phyloP scores from a whole-genome alignment of 345 rosid species.

The Melaleuca alternifolia region DNA sequence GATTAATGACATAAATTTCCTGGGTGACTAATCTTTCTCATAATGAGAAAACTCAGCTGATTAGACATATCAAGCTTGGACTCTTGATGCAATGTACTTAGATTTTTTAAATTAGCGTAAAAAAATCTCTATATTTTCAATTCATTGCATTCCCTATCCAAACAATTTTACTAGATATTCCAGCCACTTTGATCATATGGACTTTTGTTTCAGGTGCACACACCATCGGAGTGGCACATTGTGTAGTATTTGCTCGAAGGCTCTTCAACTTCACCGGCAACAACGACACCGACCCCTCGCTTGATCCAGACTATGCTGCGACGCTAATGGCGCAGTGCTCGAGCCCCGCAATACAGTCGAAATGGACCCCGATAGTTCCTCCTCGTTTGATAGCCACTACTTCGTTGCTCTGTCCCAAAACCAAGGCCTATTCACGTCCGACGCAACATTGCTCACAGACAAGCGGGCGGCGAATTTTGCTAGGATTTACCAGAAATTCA shows the following conservation, averaged over 20 bases:
- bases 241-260: slow-evolving; percentile 29
- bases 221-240: slow-evolving; percentile 47
- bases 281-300: slow-evolving; percentile 43
- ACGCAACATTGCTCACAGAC: slow-evolving; percentile 14
- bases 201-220: slow-evolving; percentile 39
- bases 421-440: slow-evolving; percentile 15
- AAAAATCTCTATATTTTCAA: neutral
- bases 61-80: no score
- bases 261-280: slow-evolving; percentile 51
- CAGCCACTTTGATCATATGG: neutral
- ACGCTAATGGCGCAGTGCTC: slow-evolving; percentile 4
- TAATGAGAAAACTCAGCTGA: no score
- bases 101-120: no score
- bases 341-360: slow-evolving; percentile 1
- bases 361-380: slow-evolving; percentile 5
- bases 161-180: no score
- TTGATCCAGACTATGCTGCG: slow-evolving; percentile 14
- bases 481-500: neutral
- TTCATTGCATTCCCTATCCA: neutral
- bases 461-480: neutral
- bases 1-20: no score
- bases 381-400: slow-evolving; percentile 12
- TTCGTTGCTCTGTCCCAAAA: slow-evolving; percentile 5
- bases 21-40: no score
- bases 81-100: no score